Percentiles rank a stretch among this genome's conserved stretches.
These are phyloP conservation scores for Tulasnella sp. DNA, from an alignment of 768 basidiomycete species.

Conservation along the genomic window DNA sequence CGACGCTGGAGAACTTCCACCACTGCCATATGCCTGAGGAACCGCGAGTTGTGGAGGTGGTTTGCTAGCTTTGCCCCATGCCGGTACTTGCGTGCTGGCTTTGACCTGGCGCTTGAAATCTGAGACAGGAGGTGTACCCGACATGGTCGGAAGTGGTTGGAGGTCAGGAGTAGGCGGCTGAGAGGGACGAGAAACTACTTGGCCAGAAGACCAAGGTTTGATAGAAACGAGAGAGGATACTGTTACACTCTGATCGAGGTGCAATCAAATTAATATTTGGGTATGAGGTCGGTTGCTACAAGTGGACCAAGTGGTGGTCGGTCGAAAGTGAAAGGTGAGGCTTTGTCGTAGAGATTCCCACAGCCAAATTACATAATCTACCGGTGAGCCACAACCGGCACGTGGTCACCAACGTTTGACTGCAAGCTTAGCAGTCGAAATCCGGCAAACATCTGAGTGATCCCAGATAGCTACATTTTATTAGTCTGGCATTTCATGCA, in stretches of 20 bases:
- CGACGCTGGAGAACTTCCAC: background rate
- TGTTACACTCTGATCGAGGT: too few relatives aligned
- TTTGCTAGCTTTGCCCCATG: conserved; percentile 18
- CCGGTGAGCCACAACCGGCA: too few relatives aligned
- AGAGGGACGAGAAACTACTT: background rate
- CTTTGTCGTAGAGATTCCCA: background rate
- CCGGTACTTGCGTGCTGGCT: conserved; percentile 20
- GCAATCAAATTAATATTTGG: too few relatives aligned
- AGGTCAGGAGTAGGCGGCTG: background rate
- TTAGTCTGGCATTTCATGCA: too few relatives aligned
- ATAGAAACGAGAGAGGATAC: too few relatives aligned
- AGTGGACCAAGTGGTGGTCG: background rate
- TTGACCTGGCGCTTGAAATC: conserved; percentile 26
- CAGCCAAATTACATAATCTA: background rate
- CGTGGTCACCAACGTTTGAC: too few relatives aligned
- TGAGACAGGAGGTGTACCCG: conserved; percentile 6
- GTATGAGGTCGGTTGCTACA: too few relatives aligned
- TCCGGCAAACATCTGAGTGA: too few relatives aligned
- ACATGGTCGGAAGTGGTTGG: background rate
- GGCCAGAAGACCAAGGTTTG: background rate
- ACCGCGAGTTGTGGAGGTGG: conserved; percentile 1
- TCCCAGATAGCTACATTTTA: too few relatives aligned
- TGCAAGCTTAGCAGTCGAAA: too few relatives aligned
- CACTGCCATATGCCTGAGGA: background rate
- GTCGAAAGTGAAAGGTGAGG: background rate